Conservation (phyloP, 2,329 filamentous ascomycete genomes). For the Claviceps pazoutovae region DNA sequence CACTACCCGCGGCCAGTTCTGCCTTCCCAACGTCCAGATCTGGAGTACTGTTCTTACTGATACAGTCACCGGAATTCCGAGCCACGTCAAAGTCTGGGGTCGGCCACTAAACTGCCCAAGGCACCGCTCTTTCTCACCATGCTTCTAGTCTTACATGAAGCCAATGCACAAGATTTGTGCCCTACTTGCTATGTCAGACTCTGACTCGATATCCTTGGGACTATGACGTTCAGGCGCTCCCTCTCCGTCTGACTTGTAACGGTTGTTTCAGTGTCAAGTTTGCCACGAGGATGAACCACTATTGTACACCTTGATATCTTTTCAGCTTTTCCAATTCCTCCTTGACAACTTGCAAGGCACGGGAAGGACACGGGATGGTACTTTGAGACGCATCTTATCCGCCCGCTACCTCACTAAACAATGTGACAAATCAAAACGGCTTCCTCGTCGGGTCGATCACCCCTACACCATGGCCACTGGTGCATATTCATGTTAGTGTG, state of each 20-base stretch:
- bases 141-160: constrained; percentile 1
- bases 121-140: not conserved
- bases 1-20: not conserved
- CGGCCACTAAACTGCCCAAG: not conserved
- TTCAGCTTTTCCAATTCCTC: not conserved
- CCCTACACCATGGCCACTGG: constrained; percentile 1
- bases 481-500: constrained; percentile 4
- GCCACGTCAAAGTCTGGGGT: constrained; percentile 1
- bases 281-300: not conserved
- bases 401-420: not conserved
- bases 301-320: not conserved
- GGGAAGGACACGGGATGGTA: not conserved
- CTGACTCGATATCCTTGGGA: not conserved
- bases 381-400: not conserved
- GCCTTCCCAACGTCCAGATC: not conserved
- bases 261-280: not conserved
- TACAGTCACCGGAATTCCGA: not conserved
- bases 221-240: not conserved
- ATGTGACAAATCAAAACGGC: constrained; percentile 4
- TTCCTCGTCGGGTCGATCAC: not conserved
- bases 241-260: not conserved
- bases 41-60: not conserved
- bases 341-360: not conserved
- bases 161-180: not conserved
- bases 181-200: not conserved